Evolutionary conservation across 805 yeast genomes (phyloP).

Genomic region (Isabelozyma gotoi): DNA sequence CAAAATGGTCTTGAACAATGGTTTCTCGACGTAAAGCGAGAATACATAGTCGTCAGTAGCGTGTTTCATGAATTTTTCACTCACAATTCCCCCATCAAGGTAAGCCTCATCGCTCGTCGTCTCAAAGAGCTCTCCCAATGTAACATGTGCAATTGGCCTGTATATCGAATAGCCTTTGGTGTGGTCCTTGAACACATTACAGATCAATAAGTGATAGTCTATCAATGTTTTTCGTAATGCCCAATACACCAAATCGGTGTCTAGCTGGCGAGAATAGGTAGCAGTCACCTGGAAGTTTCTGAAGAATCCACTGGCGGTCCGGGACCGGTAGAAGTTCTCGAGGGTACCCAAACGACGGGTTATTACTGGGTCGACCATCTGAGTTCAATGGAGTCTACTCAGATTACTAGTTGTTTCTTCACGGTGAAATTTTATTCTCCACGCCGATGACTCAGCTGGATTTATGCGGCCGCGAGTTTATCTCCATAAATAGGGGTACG

Average conservation of each 20-base stretch:
- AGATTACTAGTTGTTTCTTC: no score
- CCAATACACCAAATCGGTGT: constrained; percentile 13
- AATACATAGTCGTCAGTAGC: constrained; percentile 17
- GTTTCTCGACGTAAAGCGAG: constrained; percentile 18
- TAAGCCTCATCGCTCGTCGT: constrained; percentile 7
- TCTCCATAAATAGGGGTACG: no score
- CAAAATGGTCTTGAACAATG: constrained; percentile 28
- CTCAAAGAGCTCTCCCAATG: constrained; percentile 24
- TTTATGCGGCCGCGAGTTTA: no score
- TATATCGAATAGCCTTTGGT: constrained; percentile 11
- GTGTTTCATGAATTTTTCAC: constrained; percentile 28
- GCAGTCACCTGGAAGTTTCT: constrained; percentile 35
- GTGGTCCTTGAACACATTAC: constrained; percentile 26
- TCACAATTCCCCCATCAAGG: constrained; percentile 15
- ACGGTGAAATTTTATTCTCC: no score
- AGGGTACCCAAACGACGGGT: constrained; percentile 16
- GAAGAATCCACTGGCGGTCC: constrained; percentile 29
- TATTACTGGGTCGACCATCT: neutral
- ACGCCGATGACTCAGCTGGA: no score
- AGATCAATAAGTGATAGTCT: constrained; percentile 32
- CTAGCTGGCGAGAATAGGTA: constrained; percentile 23
- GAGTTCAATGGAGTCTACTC: no score
- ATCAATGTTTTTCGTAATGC: constrained; percentile 32
- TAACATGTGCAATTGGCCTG: constrained; percentile 21
- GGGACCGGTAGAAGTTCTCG: constrained; percentile 35